Evolutionary conservation across 2,329 filamentous ascomycete species (phyloP).

Genomic region (Ascocoryne sarcoides): DNA sequence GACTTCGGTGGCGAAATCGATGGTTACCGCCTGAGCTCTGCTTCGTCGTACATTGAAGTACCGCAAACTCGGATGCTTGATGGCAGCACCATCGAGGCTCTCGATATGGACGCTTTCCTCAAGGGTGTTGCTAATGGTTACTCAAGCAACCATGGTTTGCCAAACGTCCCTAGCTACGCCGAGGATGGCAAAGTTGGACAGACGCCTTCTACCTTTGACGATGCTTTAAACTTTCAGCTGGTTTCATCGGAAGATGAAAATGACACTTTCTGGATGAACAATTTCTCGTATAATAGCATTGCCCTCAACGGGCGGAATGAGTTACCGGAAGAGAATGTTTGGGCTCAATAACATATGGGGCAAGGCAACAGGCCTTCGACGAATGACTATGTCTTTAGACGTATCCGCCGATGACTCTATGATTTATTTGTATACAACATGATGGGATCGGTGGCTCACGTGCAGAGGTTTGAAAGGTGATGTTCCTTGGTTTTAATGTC

Average conservation of each 20-base stretch:
- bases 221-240: conserved; percentile 25
- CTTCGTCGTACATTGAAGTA: conserved; percentile 40
- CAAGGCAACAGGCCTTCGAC: conserved; percentile 29
- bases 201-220: conserved; percentile 31
- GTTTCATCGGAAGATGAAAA: conserved; percentile 42
- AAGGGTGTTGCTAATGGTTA: conserved; percentile 27
- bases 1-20: conserved; percentile 35
- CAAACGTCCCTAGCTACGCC: conserved; percentile 9
- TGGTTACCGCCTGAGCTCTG: conserved; percentile 40
- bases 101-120: conserved; percentile 49
- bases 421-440: conserved; percentile 16
- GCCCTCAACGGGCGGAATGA: conserved; percentile 13
- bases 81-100: conserved; percentile 38
- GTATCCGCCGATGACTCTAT: conserved; percentile 22
- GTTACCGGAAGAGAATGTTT: conserved; percentile 22
- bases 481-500: conserved; percentile 22
- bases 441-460: conserved; percentile 6
- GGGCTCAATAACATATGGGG: conserved; percentile 29
- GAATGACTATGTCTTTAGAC: conserved; percentile 18
- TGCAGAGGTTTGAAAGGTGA: conserved; percentile 6
- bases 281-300: conserved; percentile 23
- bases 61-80: conserved; percentile 38
- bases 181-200: conserved; percentile 35
- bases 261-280: conserved; percentile 34
- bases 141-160: conserved; percentile 12